Base-by-base conservation (phyloP, 2,329 filamentous ascomycete species). In the Aureobasidium sp. region DNA sequence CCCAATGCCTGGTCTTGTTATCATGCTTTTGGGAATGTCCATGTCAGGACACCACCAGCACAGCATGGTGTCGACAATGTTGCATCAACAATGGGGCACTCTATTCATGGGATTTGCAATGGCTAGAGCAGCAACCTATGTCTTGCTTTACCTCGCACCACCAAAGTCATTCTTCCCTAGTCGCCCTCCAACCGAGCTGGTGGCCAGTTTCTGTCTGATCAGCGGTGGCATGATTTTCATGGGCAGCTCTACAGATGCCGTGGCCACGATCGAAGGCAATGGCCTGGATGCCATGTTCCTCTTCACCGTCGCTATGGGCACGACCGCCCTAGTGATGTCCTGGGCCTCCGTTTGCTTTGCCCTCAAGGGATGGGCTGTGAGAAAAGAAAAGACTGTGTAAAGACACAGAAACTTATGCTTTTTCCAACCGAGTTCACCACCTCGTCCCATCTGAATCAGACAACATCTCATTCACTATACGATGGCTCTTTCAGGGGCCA, bases 1-100 rank as follows among this genome's bases (percentile, higher is more conserved):
- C 72, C 91, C 91, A 1, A 83, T 96, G 66, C 92, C 92, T 0
- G 89, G 86, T 0, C 79, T 96, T 5, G 83, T 96, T 57, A 91
- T 96, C 65, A 78, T 96, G 58, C 79, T 96, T 0, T 79, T 96
- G 1, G 92, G 92, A 30, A 83, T 91, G 71, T 93, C 96, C 88
- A 96, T 96, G 91, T 88, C 88, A 70, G 91, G 89, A 27, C 92
- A 96, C 74, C 89, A 91, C 60, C 91, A 95, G 71, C 74, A 79
- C 29, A 88, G 85, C 61, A 89, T 90, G 86, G 81, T 91, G 41
- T 92, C 90, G 5, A 88, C 85, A 67, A 95, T 92, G 89, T 82
- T 96, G 39, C 92, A 97, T 76, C 87, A 86, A 72, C 91, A 96
- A 74, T 96, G 92, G 92, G 92, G 92, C 34, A 85, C 85, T 69